A percentile compares a stretch with the other conserved stretches of the same genome.
These are phyloP conservation scores for Russula olivacea DNA, from an alignment of 768 basidiomycete species.

Conservation along the genomic window DNA sequence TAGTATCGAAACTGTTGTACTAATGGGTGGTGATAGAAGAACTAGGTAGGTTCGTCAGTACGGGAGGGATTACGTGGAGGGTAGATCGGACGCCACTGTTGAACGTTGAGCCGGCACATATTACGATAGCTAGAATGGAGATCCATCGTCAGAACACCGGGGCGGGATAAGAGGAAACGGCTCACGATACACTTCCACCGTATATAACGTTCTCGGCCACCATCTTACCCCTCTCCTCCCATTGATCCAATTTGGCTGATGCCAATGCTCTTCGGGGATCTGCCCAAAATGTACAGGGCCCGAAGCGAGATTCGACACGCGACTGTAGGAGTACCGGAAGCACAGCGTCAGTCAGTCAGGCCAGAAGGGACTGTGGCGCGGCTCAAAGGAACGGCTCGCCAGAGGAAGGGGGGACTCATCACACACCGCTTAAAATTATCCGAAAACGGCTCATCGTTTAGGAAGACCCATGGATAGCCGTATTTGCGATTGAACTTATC, in stretches of 20 bases:
- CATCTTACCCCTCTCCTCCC: constrained; percentile 42
- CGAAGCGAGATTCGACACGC: constrained; percentile 30
- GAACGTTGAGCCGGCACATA: constrained; percentile 53
- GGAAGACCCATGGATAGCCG: constrained; percentile 81
- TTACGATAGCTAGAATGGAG: constrained; percentile 36
- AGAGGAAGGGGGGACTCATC: neutral
- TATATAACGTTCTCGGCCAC: constrained; percentile 20
- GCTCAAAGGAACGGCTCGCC: neutral
- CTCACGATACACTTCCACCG: constrained; percentile 20
- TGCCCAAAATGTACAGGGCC: constrained; percentile 37
- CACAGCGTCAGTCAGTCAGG: neutral
- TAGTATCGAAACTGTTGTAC: constrained; percentile 77
- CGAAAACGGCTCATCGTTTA: constrained; percentile 79
- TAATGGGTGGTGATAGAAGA: constrained; percentile 79
- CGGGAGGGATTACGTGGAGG: neutral
- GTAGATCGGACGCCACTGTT: constrained; percentile 40
- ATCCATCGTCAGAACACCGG: neutral
- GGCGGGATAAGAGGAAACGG: neutral
- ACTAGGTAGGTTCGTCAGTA: constrained; percentile 37
- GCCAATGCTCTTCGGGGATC: constrained; percentile 45
- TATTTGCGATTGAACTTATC: constrained; percentile 78
- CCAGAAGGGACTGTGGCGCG: neutral
- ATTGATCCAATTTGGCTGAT: constrained; percentile 47
- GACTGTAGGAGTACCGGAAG: constrained; percentile 23
- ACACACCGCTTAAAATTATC: constrained; percentile 65